Evolutionary conservation across 441 rosid species (phyloP), one percentile per base, ranked within the genome.

Genomic region (Populus trichocarpa): DNA sequence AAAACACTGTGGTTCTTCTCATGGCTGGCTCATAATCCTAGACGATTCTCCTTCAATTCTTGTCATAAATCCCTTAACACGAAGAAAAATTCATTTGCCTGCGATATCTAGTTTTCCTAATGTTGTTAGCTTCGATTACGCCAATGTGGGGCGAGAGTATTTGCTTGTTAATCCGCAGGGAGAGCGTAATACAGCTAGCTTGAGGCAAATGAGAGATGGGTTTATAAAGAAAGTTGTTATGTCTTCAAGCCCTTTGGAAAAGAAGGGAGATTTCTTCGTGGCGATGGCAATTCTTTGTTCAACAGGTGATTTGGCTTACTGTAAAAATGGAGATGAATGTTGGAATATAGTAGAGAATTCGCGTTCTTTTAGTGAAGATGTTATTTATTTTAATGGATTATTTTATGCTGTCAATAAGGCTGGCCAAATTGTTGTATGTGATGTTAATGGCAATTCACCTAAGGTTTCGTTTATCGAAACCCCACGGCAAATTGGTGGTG

Each of bases 1-100:
- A 13, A 89, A 93, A 83, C 86, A 76, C 77, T 81, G 90, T 76
- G 89, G 93, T 66, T 91, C 93, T 57, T 91, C 92, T 73, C 84
- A 87, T 73, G 93, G 93, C 76, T 91, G 92, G 91, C 85, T 89
- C 74, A 53, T 82, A 2, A 69, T 89, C 79, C 87, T 89, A 68
- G 91, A 88, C 42, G 90, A 89, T 53, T 65, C 88, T 30, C 95
- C 90, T 0, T 2, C 69, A 2, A 16, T 89, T 42, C 74, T 80
- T 70, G 88, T 87, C 73, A 67, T 86, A 5, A 91, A 91, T 76
- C 93, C 93, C 3, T 75, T 91, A 70, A 71, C 92, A n/a, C 77
- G 88, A 8, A 77, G 86, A 75, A 82, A 84, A 65, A n/a, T 81
- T 74, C 33, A 40, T 40, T 83, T 91, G 57, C 95, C 93, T 35